phyloP scores from a whole-genome alignment of 768 basidiomycete genomes.

The Boletellus emodensis region DNA sequence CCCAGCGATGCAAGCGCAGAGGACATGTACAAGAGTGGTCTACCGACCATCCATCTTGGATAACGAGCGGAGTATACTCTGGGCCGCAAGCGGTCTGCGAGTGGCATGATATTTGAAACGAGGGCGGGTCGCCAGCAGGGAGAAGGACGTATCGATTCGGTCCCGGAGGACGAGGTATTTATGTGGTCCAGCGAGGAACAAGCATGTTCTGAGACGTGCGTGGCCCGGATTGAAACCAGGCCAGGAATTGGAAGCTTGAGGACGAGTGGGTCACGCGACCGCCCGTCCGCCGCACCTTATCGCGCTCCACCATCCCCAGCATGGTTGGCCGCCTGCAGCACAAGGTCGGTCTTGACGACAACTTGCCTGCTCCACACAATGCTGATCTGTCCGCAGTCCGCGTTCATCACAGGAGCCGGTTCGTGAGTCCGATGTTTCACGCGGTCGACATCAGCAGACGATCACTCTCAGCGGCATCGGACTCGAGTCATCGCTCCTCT shows the following conservation, averaged over 20 bases:
- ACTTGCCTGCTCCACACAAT: background rate
- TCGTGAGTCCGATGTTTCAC: constrained; percentile 52
- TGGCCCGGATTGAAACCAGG: constrained; percentile 18
- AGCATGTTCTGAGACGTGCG: constrained; percentile 14
- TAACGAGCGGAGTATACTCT: constrained; percentile 43
- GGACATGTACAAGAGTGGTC: constrained; percentile 46
- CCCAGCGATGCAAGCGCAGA: constrained; percentile 53
- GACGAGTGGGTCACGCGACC: too few species aligned
- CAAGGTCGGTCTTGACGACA: constrained; percentile 42
- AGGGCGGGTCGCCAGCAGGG: constrained; percentile 2
- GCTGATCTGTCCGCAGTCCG: constrained; percentile 45
- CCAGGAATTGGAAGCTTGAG: too few species aligned
- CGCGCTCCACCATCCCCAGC: constrained; percentile 3
- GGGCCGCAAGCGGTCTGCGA: constrained; percentile 32
- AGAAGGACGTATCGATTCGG: background rate
- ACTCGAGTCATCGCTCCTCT: constrained; percentile 90
- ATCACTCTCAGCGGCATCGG: constrained; percentile 77
- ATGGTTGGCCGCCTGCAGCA: constrained; percentile 69
- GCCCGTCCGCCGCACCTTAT: background rate
- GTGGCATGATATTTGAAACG: constrained; percentile 16
- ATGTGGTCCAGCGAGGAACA: constrained; percentile 10
- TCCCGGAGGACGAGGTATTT: constrained; percentile 16
- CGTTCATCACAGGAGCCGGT: constrained; percentile 84
- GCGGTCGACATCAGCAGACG: constrained; percentile 3
- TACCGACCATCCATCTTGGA: constrained; percentile 50